Evolutionary conservation across 768 basidiomycete species (phyloP).

Genomic region (Nidularia sp.): DNA sequence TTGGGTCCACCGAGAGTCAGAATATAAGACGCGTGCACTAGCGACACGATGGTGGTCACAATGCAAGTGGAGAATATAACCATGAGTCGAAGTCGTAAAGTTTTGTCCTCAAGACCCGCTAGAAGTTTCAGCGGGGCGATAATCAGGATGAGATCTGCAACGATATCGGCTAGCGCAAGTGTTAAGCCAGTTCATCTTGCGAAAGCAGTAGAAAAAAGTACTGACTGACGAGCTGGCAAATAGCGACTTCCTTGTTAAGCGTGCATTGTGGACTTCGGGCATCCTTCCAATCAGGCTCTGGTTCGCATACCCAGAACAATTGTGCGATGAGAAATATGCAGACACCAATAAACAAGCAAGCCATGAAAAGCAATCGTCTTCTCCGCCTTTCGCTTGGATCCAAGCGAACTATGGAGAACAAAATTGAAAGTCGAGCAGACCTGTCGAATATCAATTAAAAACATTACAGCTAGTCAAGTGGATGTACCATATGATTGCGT

Average conservation of each 20-base stretch:
- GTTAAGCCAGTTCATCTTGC: not conserved
- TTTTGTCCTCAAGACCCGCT: conserved; percentile 8
- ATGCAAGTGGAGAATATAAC: conserved; percentile 54
- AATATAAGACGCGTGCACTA: conserved; percentile 44
- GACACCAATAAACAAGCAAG: conserved; percentile 22
- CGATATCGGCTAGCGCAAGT: conserved; percentile 5
- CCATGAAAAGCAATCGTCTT: conserved; percentile 20
- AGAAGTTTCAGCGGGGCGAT: conserved; percentile 7
- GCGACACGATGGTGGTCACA: conserved; percentile 40
- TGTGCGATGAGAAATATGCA: conserved; percentile 35
- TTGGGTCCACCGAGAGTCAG: conserved; percentile 18
- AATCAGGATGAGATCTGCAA: conserved; percentile 7
- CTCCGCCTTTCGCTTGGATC: conserved; percentile 28
- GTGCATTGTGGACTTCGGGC: conserved; percentile 31
- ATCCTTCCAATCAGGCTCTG: conserved; percentile 33
- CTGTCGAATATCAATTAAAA: conserved; percentile 13
- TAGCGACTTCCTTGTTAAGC: conserved; percentile 40
- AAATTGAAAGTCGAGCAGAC: conserved; percentile 45
- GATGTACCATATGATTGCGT: conserved; percentile 32
- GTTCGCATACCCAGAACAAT: conserved; percentile 40
- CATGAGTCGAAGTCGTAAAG: conserved; percentile 18
- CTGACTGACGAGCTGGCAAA: conserved; percentile 52
- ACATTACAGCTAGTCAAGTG: not conserved
- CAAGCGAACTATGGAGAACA: conserved; percentile 52
- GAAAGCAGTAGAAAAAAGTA: conserved; percentile 2